Percentiles rank a stretch among this genome's conserved stretches.
Conservation (phyloP, 768 basidiomycete species). For the Podaxis pistillaris region DNA sequence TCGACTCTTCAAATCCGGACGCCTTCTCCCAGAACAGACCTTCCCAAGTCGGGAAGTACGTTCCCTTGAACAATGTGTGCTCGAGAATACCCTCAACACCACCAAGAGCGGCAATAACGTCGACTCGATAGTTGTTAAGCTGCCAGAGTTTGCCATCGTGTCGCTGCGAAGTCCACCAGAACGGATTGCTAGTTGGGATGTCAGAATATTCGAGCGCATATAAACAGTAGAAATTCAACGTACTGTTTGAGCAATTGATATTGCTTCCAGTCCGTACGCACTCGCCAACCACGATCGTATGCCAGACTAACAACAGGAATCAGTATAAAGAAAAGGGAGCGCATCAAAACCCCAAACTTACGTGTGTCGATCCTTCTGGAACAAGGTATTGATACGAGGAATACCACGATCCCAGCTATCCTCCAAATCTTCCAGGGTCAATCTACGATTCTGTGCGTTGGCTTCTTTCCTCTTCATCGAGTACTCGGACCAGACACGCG, state of each 20-base stretch:
- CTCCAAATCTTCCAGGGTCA: constrained; percentile 96
- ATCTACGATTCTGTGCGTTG: constrained; percentile 95
- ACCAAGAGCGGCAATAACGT: constrained; percentile 96
- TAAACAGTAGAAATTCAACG: constrained; percentile 22
- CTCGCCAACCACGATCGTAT: constrained; percentile 99
- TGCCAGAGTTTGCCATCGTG: constrained; percentile 98
- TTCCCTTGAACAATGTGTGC: constrained; percentile 96
- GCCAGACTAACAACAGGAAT: constrained; percentile 57
- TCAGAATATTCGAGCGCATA: constrained; percentile 5
- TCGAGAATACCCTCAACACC: constrained; percentile 97
- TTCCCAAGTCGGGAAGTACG: constrained; percentile 98
- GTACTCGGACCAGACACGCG: constrained; percentile 99
- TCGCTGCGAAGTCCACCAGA: constrained; percentile 99
- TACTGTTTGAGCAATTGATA: constrained; percentile 92
- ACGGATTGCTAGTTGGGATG: constrained; percentile 69
- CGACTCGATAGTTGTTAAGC: constrained; percentile 96
- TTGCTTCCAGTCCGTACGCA: constrained; percentile 97
- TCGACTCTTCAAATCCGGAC: constrained; percentile 94
- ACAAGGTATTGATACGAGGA: constrained; percentile 96
- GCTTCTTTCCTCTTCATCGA: constrained; percentile 99
- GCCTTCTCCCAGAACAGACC: constrained; percentile 99
- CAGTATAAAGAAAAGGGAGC: not conserved
- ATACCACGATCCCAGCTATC: constrained; percentile 99
- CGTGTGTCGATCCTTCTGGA: constrained; percentile 98
- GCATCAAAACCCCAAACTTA: constrained; percentile 30